Evolutionary conservation across 352 stramenopile species (phyloP).

Genomic region (Bremia lactucae): DNA sequence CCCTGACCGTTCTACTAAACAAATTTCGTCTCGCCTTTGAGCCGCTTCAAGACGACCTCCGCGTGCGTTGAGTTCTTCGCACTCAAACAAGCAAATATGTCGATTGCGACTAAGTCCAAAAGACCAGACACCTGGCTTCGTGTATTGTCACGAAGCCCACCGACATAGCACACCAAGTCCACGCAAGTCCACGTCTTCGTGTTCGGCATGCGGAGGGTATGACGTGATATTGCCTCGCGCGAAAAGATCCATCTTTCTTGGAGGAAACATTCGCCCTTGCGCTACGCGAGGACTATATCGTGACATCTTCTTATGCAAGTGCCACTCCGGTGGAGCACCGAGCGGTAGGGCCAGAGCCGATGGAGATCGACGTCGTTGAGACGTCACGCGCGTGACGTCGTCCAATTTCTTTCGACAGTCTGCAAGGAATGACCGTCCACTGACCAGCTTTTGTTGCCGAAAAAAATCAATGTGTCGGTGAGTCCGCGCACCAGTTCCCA

Average conservation of each 20-base stretch:
- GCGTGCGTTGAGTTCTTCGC: constrained; percentile 1
- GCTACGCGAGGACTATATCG: too few relatives aligned
- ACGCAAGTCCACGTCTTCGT: constrained; percentile 9
- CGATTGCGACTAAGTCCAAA: background rate
- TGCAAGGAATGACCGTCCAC: too few relatives aligned
- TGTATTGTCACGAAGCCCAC: constrained; percentile 3
- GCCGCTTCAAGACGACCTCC: background rate
- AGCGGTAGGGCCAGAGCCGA: constrained; percentile 1
- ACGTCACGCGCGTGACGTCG: too few relatives aligned
- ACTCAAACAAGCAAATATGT: constrained; percentile 1
- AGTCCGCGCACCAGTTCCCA: too few relatives aligned
- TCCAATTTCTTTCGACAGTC: too few relatives aligned
- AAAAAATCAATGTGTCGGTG: too few relatives aligned
- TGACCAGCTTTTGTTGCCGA: too few relatives aligned
- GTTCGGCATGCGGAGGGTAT: constrained; percentile 7
- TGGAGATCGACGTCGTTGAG: constrained; percentile 14
- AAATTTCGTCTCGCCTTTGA: constrained; percentile 1
- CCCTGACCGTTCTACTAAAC: too few relatives aligned
- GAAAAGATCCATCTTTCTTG: background rate
- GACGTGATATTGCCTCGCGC: constrained; percentile 2
- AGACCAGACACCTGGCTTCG: background rate
- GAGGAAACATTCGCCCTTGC: too few relatives aligned
- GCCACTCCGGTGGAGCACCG: background rate
- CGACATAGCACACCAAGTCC: constrained; percentile 5
- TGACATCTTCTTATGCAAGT: too few relatives aligned